Base-by-base conservation (phyloP, 1,284 basidiomycete species). In the Ustilago tritici region DNA sequence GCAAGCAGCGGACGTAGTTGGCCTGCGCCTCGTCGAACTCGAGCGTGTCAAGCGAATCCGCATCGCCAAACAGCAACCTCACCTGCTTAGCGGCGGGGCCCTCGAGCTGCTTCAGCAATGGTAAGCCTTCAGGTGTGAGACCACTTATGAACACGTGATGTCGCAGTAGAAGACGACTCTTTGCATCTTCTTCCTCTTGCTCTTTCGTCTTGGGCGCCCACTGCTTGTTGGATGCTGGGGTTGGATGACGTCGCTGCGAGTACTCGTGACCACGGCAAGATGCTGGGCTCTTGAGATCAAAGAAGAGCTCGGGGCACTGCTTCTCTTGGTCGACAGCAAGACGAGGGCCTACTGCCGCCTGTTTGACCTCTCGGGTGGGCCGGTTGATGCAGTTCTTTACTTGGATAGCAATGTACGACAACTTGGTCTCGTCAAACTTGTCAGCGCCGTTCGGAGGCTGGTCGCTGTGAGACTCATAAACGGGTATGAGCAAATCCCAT, bases 401-500 rank as follows among this genome's bases (percentile, higher is more conserved):
- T 28, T 53, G 52, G 52, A 53, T 53, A 17, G 52, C 52, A 53
- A 53, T 35, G 32, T 53, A 53, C 15, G 52, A 53, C 12, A 53
- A 34, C 32, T 17, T 53, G 32, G 28, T 11, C 52, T 28, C 12
- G 10, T 53, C 52, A 28, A 53, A 19, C 31, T 15, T 3, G 19
- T 14, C 12, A 4, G 32, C 31, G n/a, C 17, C 52, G 2, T 15
- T 17, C 32, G 52, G 34, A 53, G 52, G 52, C n/a, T 53, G 14
- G 15, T 32, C 52, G 12, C 52, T 35, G 28, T 53, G 14, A 36
- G 36, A 8, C 14, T 53, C 31, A 32, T 53, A 53, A 2, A 53
- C 52, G 32, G 40, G 56, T 32, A 59, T 59, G 14, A 59, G 32
- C 11, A 59, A 15, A 32, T 50, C 34, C 56, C 56, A 57, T n/a